Base-by-base conservation (phyloP, 139 green algal genomes). In the Tetraselmis striata region DNA sequence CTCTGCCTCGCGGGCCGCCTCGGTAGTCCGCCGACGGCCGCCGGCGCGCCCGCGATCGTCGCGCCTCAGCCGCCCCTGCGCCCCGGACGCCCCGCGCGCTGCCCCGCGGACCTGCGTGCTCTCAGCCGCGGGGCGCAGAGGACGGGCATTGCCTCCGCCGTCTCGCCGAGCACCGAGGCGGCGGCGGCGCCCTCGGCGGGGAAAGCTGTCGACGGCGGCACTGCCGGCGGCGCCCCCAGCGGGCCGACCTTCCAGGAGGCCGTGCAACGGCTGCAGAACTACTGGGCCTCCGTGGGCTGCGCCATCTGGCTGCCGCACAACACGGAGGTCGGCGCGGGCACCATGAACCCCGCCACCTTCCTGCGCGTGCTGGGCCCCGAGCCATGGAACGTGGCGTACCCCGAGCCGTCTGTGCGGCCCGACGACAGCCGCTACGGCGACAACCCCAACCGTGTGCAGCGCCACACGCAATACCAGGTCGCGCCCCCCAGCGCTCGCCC, bases 261-360 rank as follows among this genome's bases (percentile, higher is more conserved):
- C 1, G 96, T 98, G 29, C 79, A 92, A 25, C 86, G 88, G 2
- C 89, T 98, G 79, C 93, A 98, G 87, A 77, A 93, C 5, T 99
- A 98, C 88, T 99, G 96, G 96, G 89, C 91, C 0, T 84, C 78
- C 2, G 75, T 86, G 23, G 95, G 95, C 31, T 99, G 96, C 83
- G 91, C 93, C 0, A 81, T 99, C 23, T 96, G 92, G 90, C 88
- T 98, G 85, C 95, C 96, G 1, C 95, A 98, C 89, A 99, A 98
- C 90, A 98, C 96, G 0, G 96, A 99, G 89, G 94, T 98, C 1
- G 95, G 95, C 32, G 97, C 97, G 26, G 97, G 97, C 82, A 99
- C 97, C 28, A 99, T 99, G 97, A 99, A 99, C 88, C 97, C 97
- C 1, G 94, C 95, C 76, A 99, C 97, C 22, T 99, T 98, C 84